These are phyloP conservation scores for Posidonia oceanica DNA, from an alignment of 116 monocot genomes.

Conservation along the genomic window DNA sequence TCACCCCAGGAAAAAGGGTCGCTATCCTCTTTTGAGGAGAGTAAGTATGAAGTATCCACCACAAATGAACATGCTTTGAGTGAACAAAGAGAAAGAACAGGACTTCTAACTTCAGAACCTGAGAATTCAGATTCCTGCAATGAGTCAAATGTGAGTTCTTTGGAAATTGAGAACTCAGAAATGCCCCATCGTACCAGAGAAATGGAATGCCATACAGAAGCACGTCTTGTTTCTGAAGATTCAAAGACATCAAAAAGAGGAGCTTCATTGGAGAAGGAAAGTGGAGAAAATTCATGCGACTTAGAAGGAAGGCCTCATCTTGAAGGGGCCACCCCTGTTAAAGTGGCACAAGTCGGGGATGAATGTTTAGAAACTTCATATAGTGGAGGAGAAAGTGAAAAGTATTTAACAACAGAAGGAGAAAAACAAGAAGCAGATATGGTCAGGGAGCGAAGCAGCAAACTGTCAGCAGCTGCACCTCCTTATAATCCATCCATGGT, in stretches of 20 bases:
- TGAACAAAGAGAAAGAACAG: conserved; percentile 1
- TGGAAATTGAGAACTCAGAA: conserved; percentile 12
- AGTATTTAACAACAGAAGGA: conserved; percentile 15
- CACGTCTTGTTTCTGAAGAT: conserved; percentile 11
- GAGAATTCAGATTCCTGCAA: conserved; percentile 12
- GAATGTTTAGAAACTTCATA: conserved; percentile 17
- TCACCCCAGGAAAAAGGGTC: conserved; percentile 1
- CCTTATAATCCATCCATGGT: conserved; percentile 66
- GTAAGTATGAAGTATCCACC: neutral
- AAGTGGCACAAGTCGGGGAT: conserved; percentile 4
- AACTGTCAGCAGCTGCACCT: conserved; percentile 84
- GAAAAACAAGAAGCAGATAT: conserved; percentile 30
- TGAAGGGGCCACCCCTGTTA: conserved; percentile 1
- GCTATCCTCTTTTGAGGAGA: neutral
- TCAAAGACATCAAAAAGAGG: conserved; percentile 12
- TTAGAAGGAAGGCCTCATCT: neutral
- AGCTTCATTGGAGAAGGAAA: conserved; percentile 18
- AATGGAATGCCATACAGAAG: neutral
- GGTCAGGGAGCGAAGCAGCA: conserved; percentile 49
- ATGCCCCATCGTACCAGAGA: neutral
- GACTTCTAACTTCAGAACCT: conserved; percentile 11
- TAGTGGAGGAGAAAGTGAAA: conserved; percentile 39
- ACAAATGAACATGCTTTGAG: neutral
- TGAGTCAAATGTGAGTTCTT: conserved; percentile 10
- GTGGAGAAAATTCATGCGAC: neutral